These are phyloP conservation scores for Syzygium aqueum DNA, from an alignment of 345 rosid species.

Conservation along the genomic window DNA sequence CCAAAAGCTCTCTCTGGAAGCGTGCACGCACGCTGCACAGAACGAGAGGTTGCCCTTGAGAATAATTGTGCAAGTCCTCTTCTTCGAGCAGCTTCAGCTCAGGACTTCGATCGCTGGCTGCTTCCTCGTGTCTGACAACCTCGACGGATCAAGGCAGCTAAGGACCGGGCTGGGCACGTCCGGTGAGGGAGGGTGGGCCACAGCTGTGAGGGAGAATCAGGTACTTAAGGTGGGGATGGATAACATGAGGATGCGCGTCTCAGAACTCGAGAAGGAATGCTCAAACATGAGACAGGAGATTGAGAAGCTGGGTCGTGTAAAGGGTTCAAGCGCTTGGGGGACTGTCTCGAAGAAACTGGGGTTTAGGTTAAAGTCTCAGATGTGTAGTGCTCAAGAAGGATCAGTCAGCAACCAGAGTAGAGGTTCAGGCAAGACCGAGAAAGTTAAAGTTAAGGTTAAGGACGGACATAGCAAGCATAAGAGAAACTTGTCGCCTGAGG, in stretches of 20 bases:
- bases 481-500: conserved; percentile 28
- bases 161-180: conserved; percentile 78
- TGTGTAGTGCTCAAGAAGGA: conserved; percentile 94
- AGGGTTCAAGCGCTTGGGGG: conserved; percentile 28
- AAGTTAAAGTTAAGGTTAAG: conserved; percentile 44
- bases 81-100: conserved; percentile 99
- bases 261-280: conserved; percentile 83
- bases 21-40: conserved; percentile 97
- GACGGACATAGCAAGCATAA: conserved; percentile 49
- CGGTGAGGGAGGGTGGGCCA: conserved; percentile 78
- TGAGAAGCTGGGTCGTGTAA: conserved; percentile 55
- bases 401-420: conserved; percentile 54
- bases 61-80: conserved; percentile 83
- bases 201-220: conserved; percentile 93
- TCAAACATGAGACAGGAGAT: conserved; percentile 87
- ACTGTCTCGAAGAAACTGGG: conserved; percentile 56
- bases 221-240: conserved; percentile 97
- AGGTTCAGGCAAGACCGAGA: conserved; percentile 41
- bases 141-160: conserved; percentile 79
- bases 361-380: conserved; percentile 82
- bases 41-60: conserved; percentile 91
- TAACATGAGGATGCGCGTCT: conserved; percentile 84
- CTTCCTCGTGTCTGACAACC: conserved; percentile 87
- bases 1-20: conserved; percentile 95
- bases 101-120: conserved; percentile 95